Evolutionary conservation across 192 early-diverging fungal species (phyloP), one percentile per base, ranked within the genome.

Genomic region (Podochytrium sp.): DNA sequence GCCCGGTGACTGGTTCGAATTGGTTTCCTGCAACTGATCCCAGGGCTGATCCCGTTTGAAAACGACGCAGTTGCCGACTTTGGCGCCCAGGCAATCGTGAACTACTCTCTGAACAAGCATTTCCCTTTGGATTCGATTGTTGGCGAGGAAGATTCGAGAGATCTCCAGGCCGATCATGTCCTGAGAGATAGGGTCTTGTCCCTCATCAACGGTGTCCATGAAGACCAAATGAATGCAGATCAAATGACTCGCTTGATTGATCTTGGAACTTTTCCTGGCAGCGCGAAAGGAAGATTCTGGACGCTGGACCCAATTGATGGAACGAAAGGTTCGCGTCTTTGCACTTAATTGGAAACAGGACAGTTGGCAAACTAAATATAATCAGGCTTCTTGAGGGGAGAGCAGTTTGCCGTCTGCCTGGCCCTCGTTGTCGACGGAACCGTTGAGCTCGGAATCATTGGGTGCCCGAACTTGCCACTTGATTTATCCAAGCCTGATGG

Each of bases 41-140:
- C n/a, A n/a, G n/a, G n/a, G n/a, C n/a, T n/a, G n/a, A n/a, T n/a
- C n/a, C n/a, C n/a, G n/a, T n/a, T n/a, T n/a, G n/a, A n/a, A n/a
- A n/a, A n/a, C n/a, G n/a, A n/a, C n/a, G n/a, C 18, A 87, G 95
- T 99, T 38, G 98, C 95, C 16, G 98, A 99, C 79, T 98, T 90
- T 81, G 92, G 93, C 60, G 91, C 95, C 14, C 98, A 99, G 80
- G 96, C 98, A 2, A 89, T 99, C 5, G 92, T 99, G 37, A 97
- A 96, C 81, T 77, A 86, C 1, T 80, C 92, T 58, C 85, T 99
- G 5, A 76, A 88, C 63, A 63, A 86, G 62, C 78, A 84, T 60
- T 98, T 98, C 60, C 95, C 96, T 16, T 32, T 87, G 23, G 96
- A 97, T 76, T 91, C 91, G 34, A 93, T 99, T 58, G 91, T 98